phyloP scores from a whole-genome alignment of 306 rosid genomes.

The Prunus padus region DNA sequence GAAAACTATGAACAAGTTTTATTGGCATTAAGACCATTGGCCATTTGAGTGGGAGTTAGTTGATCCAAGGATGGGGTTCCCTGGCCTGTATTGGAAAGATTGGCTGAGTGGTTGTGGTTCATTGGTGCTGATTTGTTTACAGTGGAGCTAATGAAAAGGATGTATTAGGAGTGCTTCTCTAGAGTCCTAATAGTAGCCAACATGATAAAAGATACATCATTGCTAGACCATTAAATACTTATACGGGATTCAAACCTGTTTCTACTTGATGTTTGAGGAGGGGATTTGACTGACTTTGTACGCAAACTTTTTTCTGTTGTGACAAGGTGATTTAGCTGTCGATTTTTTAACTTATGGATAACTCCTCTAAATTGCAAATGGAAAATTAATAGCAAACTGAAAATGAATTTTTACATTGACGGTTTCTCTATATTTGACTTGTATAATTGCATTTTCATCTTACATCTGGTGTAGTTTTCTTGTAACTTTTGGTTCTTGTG shows the following conservation, averaged over 20 bases:
- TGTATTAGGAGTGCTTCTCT: neutral
- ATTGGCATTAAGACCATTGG: neutral
- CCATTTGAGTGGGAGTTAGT: neutral
- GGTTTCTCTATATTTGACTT: neutral
- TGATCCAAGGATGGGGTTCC: neutral
- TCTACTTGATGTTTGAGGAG: neutral
- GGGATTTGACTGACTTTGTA: neutral
- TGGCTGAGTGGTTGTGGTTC: neutral
- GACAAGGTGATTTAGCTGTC: neutral
- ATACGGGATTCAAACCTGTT: neutral
- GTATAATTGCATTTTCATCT: neutral
- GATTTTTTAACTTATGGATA: neutral
- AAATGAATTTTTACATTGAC: neutral
- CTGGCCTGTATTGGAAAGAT: neutral
- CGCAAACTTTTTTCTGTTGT: neutral
- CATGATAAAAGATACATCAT: neutral
- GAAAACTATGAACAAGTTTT: too few relatives aligned
- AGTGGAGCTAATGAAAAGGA: neutral
- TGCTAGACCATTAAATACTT: neutral
- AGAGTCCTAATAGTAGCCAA: neutral
- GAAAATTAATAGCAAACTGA: too few relatives aligned
- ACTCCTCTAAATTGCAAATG: neutral
- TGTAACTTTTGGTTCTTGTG: neutral
- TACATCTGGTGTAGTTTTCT: conserved; percentile 13
- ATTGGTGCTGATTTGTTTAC: neutral